Evolutionary conservation across 148 eudicot genomes (phyloP).

Genomic region (Gaultheria prostrata): DNA sequence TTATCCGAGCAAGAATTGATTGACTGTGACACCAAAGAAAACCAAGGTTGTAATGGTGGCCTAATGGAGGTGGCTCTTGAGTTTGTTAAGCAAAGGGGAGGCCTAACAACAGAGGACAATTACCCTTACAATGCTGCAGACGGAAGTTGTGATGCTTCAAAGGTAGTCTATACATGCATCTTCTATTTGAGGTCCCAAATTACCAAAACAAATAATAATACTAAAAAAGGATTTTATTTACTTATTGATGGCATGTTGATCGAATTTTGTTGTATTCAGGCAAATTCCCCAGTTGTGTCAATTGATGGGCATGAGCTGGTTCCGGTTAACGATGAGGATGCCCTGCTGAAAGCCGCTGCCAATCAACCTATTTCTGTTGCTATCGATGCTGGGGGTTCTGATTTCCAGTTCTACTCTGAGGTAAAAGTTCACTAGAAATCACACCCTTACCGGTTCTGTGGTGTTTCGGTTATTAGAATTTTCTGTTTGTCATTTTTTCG

Average conservation of each 20-base stretch:
- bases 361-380: conserved; percentile 82
- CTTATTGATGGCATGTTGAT: background rate
- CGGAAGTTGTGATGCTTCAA: conserved; percentile 51
- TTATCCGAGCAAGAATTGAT: conserved; percentile 89
- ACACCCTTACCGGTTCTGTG: too few relatives aligned
- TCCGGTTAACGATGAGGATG: conserved; percentile 63
- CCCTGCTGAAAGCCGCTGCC: conserved; percentile 75
- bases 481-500: background rate
- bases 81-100: conserved; percentile 66
- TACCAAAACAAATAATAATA: too few relatives aligned
- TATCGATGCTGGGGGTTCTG: conserved; percentile 73
- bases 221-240: background rate
- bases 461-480: background rate
- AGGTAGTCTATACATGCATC: conserved; percentile 33
- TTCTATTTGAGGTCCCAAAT: background rate
- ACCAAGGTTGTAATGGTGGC: conserved; percentile 88
- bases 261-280: conserved; percentile 25
- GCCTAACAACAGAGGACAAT: conserved; percentile 55
- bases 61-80: conserved; percentile 81
- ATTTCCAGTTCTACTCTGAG: conserved; percentile 81
- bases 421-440: conserved; percentile 19
- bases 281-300: conserved; percentile 48
- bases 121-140: conserved; percentile 74
- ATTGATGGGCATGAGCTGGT: conserved; percentile 87
- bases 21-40: conserved; percentile 71